Evolutionary conservation across 2,329 filamentous ascomycete species (phyloP).

Genomic region (Samsoniella hepiali): DNA sequence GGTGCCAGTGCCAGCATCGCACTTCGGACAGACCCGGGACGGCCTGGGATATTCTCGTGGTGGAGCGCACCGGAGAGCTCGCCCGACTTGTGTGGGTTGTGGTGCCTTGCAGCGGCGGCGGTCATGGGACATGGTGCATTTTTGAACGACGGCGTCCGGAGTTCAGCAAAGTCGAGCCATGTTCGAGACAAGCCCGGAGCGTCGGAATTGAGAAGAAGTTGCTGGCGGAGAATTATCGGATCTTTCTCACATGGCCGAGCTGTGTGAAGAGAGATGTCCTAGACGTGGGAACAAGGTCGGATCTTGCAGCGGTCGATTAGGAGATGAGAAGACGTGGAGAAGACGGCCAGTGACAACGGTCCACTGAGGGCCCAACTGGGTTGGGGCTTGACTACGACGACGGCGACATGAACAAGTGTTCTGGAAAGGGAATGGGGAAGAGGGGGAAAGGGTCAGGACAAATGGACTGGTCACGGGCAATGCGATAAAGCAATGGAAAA

Average conservation of each 20-base stretch:
- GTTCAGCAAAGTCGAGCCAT: background rate
- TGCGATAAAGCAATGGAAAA: background rate
- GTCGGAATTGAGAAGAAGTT: background rate
- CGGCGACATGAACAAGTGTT: background rate
- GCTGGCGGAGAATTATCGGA: no score
- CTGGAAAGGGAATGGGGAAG: background rate
- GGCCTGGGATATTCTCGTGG: background rate
- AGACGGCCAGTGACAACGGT: background rate
- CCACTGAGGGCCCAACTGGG: background rate
- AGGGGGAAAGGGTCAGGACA: background rate
- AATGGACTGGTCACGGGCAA: background rate
- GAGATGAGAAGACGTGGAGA: slow-evolving; percentile 14
- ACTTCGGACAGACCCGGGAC: slow-evolving; percentile 19
- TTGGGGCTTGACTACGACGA: background rate
- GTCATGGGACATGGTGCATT: slow-evolving; percentile 4
- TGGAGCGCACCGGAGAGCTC: slow-evolving; percentile 5
- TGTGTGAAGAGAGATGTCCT: background rate
- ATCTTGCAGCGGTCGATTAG: slow-evolving; percentile 10
- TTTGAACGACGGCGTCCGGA: background rate
- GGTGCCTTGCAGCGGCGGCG: slow-evolving; percentile 15
- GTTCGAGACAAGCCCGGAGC: background rate
- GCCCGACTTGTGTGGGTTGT: background rate
- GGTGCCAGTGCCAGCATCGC: background rate
- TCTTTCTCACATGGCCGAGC: background rate
- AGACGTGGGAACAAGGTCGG: background rate